Evolutionary conservation across 2,329 filamentous ascomycete genomes (phyloP), one percentile per base, ranked within the genome.

Genomic region (Reticulascus tulasneorum): DNA sequence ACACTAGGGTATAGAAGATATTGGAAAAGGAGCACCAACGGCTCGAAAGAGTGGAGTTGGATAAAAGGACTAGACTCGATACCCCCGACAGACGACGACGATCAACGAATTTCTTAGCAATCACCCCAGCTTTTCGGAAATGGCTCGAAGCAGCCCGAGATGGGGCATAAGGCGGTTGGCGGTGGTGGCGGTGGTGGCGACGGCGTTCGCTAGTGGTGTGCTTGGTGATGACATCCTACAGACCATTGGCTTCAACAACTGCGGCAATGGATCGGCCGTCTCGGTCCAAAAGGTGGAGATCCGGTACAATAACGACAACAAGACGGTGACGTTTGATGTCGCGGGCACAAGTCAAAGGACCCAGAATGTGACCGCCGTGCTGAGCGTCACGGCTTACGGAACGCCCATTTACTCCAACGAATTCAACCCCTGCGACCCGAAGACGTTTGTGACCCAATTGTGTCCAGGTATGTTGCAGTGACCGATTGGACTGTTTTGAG

Each of bases 381-480:
- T 97, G 40, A 73, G 77, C 16, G 85, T 96, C 24, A 84, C 74
- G 18, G 91, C 91, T 8, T 97, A 97, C 54, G 93, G 93, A 41
- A 78, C 77, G 40, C 63, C 84, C 43, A 77, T 96, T 17, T 97
- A 94, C 63, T 70, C 74, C 24, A 86, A 86, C 41, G 67, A 65
- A 5, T 95, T 97, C 63, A 80, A 96, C 54, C 93, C 93, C 23
- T 98, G 93, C 60, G 75, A 81, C 13, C 49, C 64, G 3, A 63
- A 55, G 23, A 89, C 80, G 13, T 81, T 77, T 47, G 74, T 96
- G 33, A 58, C 74, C 8, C 68, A 86, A 51, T 71, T 98, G 30
- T 98, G 93, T 63, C 93, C 93, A 54, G 73, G 84, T 86, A 72
- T 42, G 77, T 61, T 11, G 22, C 15, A 18, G 19, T 16, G 9